Evolutionary conservation across 1,139 yeast species (phyloP), one percentile per base, ranked within the genome.

Genomic region (Saccharomyces hybrid): DNA sequence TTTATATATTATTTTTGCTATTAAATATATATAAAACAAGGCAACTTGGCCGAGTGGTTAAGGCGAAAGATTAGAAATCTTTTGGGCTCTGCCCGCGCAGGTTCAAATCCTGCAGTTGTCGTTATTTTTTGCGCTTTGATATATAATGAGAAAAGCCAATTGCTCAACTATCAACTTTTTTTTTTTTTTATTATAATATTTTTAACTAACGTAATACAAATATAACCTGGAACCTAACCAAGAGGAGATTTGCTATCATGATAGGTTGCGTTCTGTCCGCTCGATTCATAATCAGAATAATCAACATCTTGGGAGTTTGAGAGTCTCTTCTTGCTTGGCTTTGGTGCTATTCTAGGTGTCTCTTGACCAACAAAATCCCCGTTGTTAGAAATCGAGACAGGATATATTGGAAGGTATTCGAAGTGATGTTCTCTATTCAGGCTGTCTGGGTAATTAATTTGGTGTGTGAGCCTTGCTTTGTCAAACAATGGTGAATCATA

Each of bases 11-110:
- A 20, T 20, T 20, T 2, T 20, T 20, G 23, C 23, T 20, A 20
- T 20, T 20, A 20, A 20, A 20, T 20, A 2, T 20, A 20, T 20
- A 20, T 20, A 20, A 3, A 25, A 26, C 34, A 49, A 52, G 76
- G 76, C 76, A 73, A 71, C 74, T 72, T 75, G 78, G 77, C 78
- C 78, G 78, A 74, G 78, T 73, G 78, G 78, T 75, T 74, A 75
- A 74, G 78, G 78, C 77, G 78, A 73, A 74, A 74, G 78, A 75
- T 75, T 75, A 74, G 78, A 74, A 75, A 74, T 74, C 78, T 74
- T 73, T 74, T 74, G 77, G 77, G 77, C 71, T 68, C 64, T 67
- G 71, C 71, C 71, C 71, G 71, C 71, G 69, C 71, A 68, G 71
- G 70, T 67, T 68, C 71, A 64, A 68, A 58, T 68, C 71, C 71